Percentiles rank a stretch among this genome's conserved stretches.
These are phyloP conservation scores for Waitea zeae DNA, from an alignment of 1,284 basidiomycete species.

Conservation along the genomic window DNA sequence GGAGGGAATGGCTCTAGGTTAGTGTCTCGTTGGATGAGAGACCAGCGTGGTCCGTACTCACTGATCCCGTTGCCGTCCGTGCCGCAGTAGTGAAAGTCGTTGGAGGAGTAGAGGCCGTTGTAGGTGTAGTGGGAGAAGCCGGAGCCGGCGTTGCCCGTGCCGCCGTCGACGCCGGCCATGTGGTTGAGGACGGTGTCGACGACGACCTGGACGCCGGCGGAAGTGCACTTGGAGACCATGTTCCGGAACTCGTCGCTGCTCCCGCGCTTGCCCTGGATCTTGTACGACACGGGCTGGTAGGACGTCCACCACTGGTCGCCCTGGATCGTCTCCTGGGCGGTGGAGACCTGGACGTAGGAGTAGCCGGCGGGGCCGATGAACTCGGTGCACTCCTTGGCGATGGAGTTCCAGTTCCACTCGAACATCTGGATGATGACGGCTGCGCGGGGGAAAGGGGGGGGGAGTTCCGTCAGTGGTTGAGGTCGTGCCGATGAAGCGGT, in stretches of 20 bases:
- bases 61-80: constrained; percentile 1
- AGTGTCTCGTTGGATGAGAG: constrained; percentile 12
- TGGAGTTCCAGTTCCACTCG: constrained; percentile 1
- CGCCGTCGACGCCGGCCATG: constrained; percentile 10
- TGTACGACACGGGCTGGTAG: constrained; percentile 23
- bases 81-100: neutral
- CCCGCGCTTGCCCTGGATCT: constrained; percentile 17
- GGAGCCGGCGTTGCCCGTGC: constrained; percentile 1
- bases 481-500: too few species aligned
- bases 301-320: constrained; percentile 25
- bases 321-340: too few species aligned
- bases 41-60: too few species aligned
- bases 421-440: constrained; percentile 2
- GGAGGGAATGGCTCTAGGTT: constrained; percentile 14
- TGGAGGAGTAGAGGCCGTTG: constrained; percentile 7
- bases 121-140: constrained; percentile 9
- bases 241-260: constrained; percentile 13
- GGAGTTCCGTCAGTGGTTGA: too few species aligned
- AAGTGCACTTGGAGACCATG: constrained; percentile 17
- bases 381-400: constrained; percentile 1
- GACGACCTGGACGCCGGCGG: constrained; percentile 17
- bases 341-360: too few species aligned
- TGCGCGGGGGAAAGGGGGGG: too few species aligned
- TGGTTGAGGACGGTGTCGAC: constrained; percentile 13
- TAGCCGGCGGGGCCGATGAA: constrained; percentile 3